Percentiles rank a stretch among this genome's conserved stretches.
Conservation (phyloP, 1,284 basidiomycete genomes). For the Ceratobasidium sp. region DNA sequence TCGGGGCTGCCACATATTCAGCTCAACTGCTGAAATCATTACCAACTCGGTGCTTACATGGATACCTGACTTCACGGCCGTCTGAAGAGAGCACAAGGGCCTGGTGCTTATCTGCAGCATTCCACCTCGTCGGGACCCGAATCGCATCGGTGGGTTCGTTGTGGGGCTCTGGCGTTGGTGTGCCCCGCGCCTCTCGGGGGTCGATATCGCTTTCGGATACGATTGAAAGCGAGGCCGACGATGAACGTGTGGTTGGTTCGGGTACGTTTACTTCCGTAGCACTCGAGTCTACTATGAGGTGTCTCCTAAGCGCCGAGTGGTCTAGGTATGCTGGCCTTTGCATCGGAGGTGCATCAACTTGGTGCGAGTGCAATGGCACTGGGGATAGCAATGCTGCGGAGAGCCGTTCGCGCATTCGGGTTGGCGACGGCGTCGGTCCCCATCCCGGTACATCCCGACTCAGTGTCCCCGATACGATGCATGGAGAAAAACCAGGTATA, state of each 20-base stretch:
- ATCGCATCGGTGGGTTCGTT: slow-evolving; percentile 41
- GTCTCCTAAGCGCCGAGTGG: slow-evolving; percentile 69
- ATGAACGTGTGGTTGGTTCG: neutral
- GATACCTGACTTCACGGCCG: slow-evolving; percentile 72
- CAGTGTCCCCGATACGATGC: slow-evolving; percentile 40
- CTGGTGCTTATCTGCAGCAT: slow-evolving; percentile 65
- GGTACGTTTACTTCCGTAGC: slow-evolving; percentile 47
- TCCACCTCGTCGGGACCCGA: slow-evolving; percentile 78
- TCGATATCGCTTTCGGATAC: slow-evolving; percentile 41
- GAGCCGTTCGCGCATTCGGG: slow-evolving; percentile 15
- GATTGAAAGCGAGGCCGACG: slow-evolving; percentile 34
- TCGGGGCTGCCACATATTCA: slow-evolving; percentile 42
- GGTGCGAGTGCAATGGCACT: slow-evolving; percentile 46
- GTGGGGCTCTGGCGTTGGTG: slow-evolving; percentile 31
- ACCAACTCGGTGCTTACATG: slow-evolving; percentile 54
- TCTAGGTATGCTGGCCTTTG: slow-evolving; percentile 71
- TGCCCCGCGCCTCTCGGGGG: slow-evolving; percentile 20
- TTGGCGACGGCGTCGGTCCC: slow-evolving; percentile 19
- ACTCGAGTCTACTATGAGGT: slow-evolving; percentile 66
- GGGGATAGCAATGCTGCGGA: slow-evolving; percentile 46
- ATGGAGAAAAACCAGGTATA: slow-evolving; percentile 32
- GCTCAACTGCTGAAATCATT: neutral
- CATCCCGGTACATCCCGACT: neutral
- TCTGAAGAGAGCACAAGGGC: slow-evolving; percentile 67
- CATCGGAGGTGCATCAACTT: slow-evolving; percentile 55